These are phyloP conservation scores for Moringa oleifera DNA, from an alignment of 345 rosid genomes.

Conservation along the genomic window DNA sequence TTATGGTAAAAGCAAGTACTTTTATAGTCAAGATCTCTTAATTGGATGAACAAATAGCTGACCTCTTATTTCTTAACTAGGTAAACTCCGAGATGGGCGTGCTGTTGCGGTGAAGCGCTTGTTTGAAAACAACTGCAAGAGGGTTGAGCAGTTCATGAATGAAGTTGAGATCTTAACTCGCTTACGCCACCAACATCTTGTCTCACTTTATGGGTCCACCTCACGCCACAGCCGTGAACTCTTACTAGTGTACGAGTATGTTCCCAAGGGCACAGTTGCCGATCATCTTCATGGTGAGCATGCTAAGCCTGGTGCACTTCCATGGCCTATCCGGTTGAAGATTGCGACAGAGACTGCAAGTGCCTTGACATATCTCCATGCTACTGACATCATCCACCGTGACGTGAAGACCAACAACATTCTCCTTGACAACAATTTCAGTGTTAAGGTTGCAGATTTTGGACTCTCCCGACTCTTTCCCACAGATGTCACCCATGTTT, in stretches of 20 bases:
- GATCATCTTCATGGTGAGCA: conserved; percentile 72
- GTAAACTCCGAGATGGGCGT: conserved; percentile 73
- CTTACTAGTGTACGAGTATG: conserved; percentile 73
- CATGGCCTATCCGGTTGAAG: conserved; percentile 58
- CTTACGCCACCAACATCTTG: conserved; percentile 69
- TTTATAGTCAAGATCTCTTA: too few relatives aligned
- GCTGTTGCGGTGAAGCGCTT: conserved; percentile 81
- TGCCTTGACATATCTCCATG: conserved; percentile 77
- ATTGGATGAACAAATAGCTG: too few relatives aligned
- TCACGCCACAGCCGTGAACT: conserved; percentile 73
- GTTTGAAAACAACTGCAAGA: conserved; percentile 67
- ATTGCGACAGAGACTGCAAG: conserved; percentile 83
- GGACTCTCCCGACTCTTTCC: conserved; percentile 89
- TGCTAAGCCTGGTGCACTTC: conserved; percentile 58
- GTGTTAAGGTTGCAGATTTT: conserved; percentile 92
- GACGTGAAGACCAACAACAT: conserved; percentile 90
- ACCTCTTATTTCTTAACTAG: conserved; percentile 16
- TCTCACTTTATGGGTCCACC: conserved; percentile 77
- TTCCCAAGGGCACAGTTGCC: conserved; percentile 84
- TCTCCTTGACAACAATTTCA: conserved; percentile 64
- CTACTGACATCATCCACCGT: conserved; percentile 69
- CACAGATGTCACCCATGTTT: conserved; percentile 57
- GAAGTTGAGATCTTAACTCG: conserved; percentile 69
- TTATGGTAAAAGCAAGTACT: conserved; percentile 44
- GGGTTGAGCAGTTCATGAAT: conserved; percentile 77